Evolutionary conservation across 1,284 basidiomycete genomes (phyloP).

Genomic region (Ustilago trichophora): DNA sequence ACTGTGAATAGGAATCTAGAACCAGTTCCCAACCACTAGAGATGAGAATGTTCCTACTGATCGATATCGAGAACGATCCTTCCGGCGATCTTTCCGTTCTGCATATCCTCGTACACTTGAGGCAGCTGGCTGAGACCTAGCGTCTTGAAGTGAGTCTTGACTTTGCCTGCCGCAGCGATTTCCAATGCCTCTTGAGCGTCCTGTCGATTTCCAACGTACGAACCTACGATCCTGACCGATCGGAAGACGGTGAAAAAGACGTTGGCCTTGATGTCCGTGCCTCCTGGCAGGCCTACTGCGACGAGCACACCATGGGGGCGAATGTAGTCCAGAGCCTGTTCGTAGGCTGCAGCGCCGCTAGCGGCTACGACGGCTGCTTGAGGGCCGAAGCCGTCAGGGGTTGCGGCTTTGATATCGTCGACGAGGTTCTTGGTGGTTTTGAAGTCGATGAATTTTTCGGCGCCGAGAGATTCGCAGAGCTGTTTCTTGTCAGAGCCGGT

Average conservation of each 20-base stretch:
- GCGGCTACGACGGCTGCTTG: constrained; percentile 71
- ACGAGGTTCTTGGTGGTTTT: constrained; percentile 72
- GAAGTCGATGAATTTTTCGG: constrained; percentile 83
- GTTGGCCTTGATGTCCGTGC: constrained; percentile 73
- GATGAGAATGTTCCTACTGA: constrained; percentile 12
- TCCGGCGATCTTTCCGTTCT: constrained; percentile 73
- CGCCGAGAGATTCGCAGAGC: constrained; percentile 76
- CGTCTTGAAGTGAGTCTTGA: constrained; percentile 72
- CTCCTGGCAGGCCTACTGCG: constrained; percentile 77
- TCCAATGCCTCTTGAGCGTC: constrained; percentile 71
- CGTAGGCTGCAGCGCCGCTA: constrained; percentile 72
- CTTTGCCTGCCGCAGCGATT: constrained; percentile 76
- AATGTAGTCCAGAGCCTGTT: constrained; percentile 72
- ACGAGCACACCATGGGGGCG: constrained; percentile 77
- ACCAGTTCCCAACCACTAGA: neutral
- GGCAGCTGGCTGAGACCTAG: constrained; percentile 72
- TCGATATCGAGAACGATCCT: constrained; percentile 73
- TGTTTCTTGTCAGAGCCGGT: constrained; percentile 79
- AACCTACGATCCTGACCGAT: constrained; percentile 76
- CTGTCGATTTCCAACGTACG: constrained; percentile 74
- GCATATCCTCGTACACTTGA: constrained; percentile 72
- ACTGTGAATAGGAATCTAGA: too few species aligned
- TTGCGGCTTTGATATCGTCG: constrained; percentile 73
- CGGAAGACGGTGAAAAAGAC: constrained; percentile 74
- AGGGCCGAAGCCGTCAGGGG: constrained; percentile 75